Evolutionary conservation across 1,284 basidiomycete genomes (phyloP).

Genomic region (Ganoderma boninense): DNA sequence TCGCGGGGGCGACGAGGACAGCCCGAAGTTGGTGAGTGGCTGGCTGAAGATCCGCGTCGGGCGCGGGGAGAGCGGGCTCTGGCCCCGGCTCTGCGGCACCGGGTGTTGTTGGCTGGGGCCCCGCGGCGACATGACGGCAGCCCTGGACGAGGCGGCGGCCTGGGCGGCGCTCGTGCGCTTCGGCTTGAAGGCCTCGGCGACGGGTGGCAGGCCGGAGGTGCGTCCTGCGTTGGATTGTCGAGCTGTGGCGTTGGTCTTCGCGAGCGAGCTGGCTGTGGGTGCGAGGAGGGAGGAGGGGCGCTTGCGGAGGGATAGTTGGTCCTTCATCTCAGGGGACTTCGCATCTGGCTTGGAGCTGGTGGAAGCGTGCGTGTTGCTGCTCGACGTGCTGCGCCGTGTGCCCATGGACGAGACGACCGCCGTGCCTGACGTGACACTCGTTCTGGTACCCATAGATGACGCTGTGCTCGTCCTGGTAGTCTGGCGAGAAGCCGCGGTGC

Average conservation of each 20-base stretch:
- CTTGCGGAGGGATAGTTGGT: constrained; percentile 29
- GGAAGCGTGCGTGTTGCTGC: constrained; percentile 29
- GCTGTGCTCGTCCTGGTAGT: constrained; percentile 41
- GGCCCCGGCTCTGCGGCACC: constrained; percentile 50
- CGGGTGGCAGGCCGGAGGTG: constrained; percentile 27
- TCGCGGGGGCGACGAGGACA: constrained; percentile 39
- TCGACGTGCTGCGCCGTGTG: constrained; percentile 35
- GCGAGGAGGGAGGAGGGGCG: constrained; percentile 67
- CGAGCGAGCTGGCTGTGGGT: constrained; percentile 81
- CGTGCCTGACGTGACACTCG: constrained; percentile 32
- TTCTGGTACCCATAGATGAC: constrained; percentile 49
- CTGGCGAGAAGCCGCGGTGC: constrained; percentile 32
- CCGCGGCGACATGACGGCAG: constrained; percentile 42
- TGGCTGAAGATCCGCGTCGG: constrained; percentile 61
- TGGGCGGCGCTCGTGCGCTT: constrained; percentile 21
- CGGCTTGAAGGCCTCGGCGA: constrained; percentile 23
- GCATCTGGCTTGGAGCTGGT: constrained; percentile 24
- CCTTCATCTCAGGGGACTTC: constrained; percentile 17
- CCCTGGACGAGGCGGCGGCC: constrained; percentile 22
- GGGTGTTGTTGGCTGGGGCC: not conserved
- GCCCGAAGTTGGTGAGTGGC: constrained; percentile 46
- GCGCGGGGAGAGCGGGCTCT: constrained; percentile 34
- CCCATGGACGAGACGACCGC: constrained; percentile 50
- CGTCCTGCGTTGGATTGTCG: constrained; percentile 25
- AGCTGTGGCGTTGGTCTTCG: constrained; percentile 52